Base-by-base conservation (phyloP, 208 protist species). In the Zelonia costaricensis region DNA sequence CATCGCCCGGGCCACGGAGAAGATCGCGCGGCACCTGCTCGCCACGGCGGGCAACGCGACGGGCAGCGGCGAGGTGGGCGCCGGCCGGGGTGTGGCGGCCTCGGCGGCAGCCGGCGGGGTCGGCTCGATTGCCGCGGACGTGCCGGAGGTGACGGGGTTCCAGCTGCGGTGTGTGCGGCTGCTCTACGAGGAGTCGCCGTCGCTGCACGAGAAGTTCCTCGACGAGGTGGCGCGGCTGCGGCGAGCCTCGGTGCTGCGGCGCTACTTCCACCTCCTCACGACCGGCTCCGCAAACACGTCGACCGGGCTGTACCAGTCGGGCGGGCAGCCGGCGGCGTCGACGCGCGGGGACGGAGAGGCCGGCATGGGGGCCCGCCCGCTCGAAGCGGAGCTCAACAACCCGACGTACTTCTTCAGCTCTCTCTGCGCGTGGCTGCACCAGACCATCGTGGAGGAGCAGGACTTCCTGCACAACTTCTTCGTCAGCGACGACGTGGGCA, bases 351-450 rank as follows among this genome's bases (percentile, higher is more conserved):
- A 22, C 22, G 49, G 27, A 33, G 35, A n/a, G 15, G 43, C 49
- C 3, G 63, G 44, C 46, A 66, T 67, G 65, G 78, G 81, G 8
- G 22, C 43, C 5, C 80, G 83, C 18, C 86, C 90, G 13, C 70
- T 95, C 10, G 86, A 95, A 57, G 83, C 85, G 64, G 90, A 92
- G 56, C 76, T 93, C 31, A 66, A 83, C 61, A 82, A 93, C 47
- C 86, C 86, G 4, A 72, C 88, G 10, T 86, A 82, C 52, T 95
- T 95, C 54, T 95, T 92, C 40, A 82, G 84, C 56, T 76, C 83
- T 3, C 66, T 95, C 22, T 92, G 92, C 45, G 90, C 90, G 12
- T 95, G 86, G 82, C 61, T 93, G 59, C 86, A 95, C 59, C 86
- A 95, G 56, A 83, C 69, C 16, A 86, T 91, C 52, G 90, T 83